These are phyloP conservation scores for Dryas octopetala DNA, from an alignment of 306 rosid genomes.

Conservation along the genomic window DNA sequence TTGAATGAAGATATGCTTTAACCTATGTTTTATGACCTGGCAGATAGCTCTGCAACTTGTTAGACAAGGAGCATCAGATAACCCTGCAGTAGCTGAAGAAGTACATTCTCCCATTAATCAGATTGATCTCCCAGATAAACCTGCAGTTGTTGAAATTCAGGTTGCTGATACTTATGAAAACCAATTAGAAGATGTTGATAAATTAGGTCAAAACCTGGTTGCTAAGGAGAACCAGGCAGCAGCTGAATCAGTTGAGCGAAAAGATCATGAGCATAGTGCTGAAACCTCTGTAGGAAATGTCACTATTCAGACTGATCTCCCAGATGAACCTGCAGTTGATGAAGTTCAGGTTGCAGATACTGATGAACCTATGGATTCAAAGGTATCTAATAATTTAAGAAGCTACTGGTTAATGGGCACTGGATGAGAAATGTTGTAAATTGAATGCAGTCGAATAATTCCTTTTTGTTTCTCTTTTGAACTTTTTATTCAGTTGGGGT, in stretches of 20 bases:
- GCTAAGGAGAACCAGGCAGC: slow-evolving; percentile 24
- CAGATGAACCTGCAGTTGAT: slow-evolving; percentile 24
- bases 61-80: slow-evolving; percentile 57
- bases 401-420: background rate
- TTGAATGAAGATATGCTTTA: background rate
- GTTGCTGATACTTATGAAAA: slow-evolving; percentile 14
- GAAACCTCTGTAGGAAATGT: slow-evolving; percentile 7
- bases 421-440: background rate
- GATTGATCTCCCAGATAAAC: background rate
- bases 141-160: background rate
- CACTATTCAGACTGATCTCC: slow-evolving; percentile 26
- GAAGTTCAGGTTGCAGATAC: slow-evolving; percentile 32
- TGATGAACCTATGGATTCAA: slow-evolving; percentile 30
- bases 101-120: background rate
- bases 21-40: slow-evolving; percentile 30
- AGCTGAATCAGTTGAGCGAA: slow-evolving; percentile 22
- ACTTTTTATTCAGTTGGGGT: background rate
- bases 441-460: background rate
- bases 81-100: slow-evolving; percentile 25
- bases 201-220: slow-evolving; percentile 22
- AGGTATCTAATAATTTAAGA: slow-evolving; percentile 40
- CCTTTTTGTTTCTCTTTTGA: background rate
- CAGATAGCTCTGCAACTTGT: slow-evolving; percentile 93
- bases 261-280: background rate
- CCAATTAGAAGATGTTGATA: slow-evolving; percentile 30